Evolutionary conservation across 2,329 filamentous ascomycete species (phyloP).

Genomic region (Trichoderma endophyticum): DNA sequence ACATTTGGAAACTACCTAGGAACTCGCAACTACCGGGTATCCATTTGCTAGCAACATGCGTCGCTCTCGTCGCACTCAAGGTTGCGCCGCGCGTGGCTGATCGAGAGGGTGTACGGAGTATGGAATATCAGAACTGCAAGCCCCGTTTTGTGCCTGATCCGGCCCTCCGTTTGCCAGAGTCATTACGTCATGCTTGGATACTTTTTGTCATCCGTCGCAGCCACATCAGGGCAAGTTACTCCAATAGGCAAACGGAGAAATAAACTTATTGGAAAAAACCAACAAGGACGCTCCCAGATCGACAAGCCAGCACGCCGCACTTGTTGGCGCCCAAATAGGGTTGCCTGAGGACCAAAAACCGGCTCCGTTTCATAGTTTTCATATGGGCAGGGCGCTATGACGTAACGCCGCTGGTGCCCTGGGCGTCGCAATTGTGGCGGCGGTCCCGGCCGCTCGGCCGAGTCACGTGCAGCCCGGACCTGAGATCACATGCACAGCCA

Average conservation of each 20-base stretch:
- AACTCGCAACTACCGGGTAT: background rate
- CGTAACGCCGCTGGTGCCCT: background rate
- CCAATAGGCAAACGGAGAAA: background rate
- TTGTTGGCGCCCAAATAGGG: background rate
- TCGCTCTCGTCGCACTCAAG: background rate
- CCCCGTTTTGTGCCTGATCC: background rate
- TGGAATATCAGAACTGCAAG: background rate
- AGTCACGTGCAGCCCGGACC: slow-evolving; percentile 6
- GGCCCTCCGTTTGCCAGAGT: background rate
- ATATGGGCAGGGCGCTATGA: slow-evolving; percentile 5
- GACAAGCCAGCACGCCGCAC: background rate
- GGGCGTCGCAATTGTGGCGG: background rate
- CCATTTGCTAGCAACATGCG: background rate
- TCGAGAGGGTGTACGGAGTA: background rate
- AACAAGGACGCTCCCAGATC: background rate
- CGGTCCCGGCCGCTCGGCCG: slow-evolving; percentile 14
- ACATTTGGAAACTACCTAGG: background rate
- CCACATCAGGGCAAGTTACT: background rate
- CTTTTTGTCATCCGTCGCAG: slow-evolving; percentile 3
- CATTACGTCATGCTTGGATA: slow-evolving; percentile 6
- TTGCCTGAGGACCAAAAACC: background rate
- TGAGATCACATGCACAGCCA: slow-evolving; percentile 14
- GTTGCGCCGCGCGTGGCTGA: background rate
- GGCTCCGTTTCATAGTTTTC: background rate
- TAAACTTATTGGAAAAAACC: background rate